Percentiles rank a stretch among this genome's conserved stretches.
These are phyloP conservation scores for Globisporangium barbulae DNA, from an alignment of 352 stramenopile genomes.

Conservation along the genomic window DNA sequence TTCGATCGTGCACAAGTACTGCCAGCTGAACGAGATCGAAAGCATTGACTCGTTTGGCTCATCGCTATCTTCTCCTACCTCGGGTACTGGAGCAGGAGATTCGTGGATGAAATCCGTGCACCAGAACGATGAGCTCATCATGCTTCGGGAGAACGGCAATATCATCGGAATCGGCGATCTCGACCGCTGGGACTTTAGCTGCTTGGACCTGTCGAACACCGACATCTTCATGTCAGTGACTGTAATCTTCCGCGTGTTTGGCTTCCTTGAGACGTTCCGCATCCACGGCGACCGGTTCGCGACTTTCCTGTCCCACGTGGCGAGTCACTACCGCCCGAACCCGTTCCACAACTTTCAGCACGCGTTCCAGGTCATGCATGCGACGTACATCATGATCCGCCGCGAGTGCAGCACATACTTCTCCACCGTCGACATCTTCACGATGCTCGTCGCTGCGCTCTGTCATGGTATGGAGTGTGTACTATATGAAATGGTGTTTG, in stretches of 20 bases:
- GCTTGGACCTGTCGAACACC: conserved; percentile 45
- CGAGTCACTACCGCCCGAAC: conserved; percentile 58
- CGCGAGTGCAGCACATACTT: conserved; percentile 42
- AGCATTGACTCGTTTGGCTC: conserved; percentile 26
- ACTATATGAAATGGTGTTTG: not conserved
- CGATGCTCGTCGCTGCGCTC: conserved; percentile 30
- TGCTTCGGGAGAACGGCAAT: conserved; percentile 22
- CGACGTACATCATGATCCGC: conserved; percentile 44
- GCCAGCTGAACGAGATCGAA: conserved; percentile 46
- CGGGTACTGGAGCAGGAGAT: not conserved
- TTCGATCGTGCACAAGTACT: conserved; percentile 62
- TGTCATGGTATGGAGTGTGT: conserved; percentile 7
- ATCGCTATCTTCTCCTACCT: conserved; percentile 3
- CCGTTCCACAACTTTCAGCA: conserved; percentile 81
- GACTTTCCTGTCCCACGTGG: conserved; percentile 55
- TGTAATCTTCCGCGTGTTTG: conserved; percentile 52
- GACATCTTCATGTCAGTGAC: conserved; percentile 47
- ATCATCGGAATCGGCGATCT: conserved; percentile 45
- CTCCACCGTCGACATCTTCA: conserved; percentile 47
- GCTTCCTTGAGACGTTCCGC: conserved; percentile 49
- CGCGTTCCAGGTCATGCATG: conserved; percentile 64
- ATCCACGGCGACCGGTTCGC: conserved; percentile 49
- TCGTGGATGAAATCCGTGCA: conserved; percentile 12
- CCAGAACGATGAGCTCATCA: conserved; percentile 18
- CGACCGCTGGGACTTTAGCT: conserved; percentile 50